Percentiles rank a stretch among this genome's conserved stretches.
These are phyloP conservation scores for Fusarium aywerte DNA, from an alignment of 2,329 filamentous ascomycete species.

Conservation along the genomic window DNA sequence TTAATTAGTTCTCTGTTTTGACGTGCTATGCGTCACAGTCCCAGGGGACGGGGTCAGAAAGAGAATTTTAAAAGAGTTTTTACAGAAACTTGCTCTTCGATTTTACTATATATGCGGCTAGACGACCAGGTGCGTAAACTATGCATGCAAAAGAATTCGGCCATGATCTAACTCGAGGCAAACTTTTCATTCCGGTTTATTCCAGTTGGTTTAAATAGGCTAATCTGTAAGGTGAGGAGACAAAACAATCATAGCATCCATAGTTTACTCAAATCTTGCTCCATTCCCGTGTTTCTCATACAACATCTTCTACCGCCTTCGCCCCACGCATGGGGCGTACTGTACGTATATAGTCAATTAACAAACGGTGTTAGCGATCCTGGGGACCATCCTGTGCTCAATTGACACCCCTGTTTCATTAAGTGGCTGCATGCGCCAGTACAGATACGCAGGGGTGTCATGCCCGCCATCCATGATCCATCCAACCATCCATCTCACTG, in stretches of 20 bases:
- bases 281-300: conserved; percentile 26
- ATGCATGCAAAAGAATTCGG: conserved; percentile 27
- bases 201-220: not conserved
- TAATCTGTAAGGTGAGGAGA: not conserved
- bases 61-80: not conserved
- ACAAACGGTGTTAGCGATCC: conserved; percentile 43
- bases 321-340: conserved; percentile 31
- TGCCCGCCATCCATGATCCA: conserved; percentile 43
- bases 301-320: not conserved
- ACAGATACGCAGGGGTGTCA: conserved; percentile 43
- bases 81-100: not conserved
- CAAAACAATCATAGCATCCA: not conserved
- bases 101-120: conserved; percentile 24
- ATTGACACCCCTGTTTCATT: conserved; percentile 46
- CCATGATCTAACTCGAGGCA: not conserved
- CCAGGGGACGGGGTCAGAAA: not conserved
- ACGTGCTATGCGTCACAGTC: conserved; percentile 1
- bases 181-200: conserved; percentile 13
- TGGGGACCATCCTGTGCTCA: conserved; percentile 40
- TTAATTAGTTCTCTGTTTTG: not conserved
- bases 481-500: conserved; percentile 44
- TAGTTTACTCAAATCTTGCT: conserved; percentile 17
- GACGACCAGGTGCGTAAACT: conserved; percentile 22
- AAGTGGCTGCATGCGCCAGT: conserved; percentile 48
- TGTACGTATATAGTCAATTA: conserved; percentile 33